Evolutionary conservation across 768 basidiomycete genomes (phyloP), one percentile per base, ranked within the genome.

Genomic region (Mrakia gelida): DNA sequence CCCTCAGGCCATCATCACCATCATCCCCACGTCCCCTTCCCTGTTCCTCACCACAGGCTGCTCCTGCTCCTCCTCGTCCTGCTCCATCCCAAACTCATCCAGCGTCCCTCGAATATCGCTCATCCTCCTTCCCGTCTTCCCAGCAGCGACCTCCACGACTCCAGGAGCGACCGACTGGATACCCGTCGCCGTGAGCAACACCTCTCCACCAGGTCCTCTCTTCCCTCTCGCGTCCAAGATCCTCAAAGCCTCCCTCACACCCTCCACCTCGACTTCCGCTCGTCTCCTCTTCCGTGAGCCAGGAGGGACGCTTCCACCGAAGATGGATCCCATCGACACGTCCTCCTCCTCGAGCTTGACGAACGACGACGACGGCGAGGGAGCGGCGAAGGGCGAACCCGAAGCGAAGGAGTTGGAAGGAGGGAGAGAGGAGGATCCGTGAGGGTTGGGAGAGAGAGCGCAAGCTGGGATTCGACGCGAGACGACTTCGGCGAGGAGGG

Each of bases 401-500:
- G 49, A 52, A 21, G 18, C 49, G 18, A 52, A 52, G 49, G 45
- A 10, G 6, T 30, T 34, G 41, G 43, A 23, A 75, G 16, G 74
- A 8, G 56, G 41, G 8, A 61, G 61, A 21, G 68, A 68, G 23
- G 75, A 76, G 49, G 52, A 13, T 43, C 34, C 67, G 67, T 34
- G 34, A 21, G 67, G 52, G 28, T 26, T 45, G 32, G 65, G 54
- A 73, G 28, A 30, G 49, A 45, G 45, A 32, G 28, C 34, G 65
- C 71, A 7, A 92, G 91, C 26, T 92, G 65, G 26, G 30, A n/a
- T 28, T 77, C 68, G 59, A 77, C 92, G 91, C 11, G 92, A 90
- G 61, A 95, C 93, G 61, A 96, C 94, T 73, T 93, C 93, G 3
- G 94, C 94, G 63, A 96, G 88, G 74, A 96, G 87, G 3, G 89